These are phyloP conservation scores for Malassezia equina DNA, from an alignment of 1,284 basidiomycete genomes.

Conservation along the genomic window DNA sequence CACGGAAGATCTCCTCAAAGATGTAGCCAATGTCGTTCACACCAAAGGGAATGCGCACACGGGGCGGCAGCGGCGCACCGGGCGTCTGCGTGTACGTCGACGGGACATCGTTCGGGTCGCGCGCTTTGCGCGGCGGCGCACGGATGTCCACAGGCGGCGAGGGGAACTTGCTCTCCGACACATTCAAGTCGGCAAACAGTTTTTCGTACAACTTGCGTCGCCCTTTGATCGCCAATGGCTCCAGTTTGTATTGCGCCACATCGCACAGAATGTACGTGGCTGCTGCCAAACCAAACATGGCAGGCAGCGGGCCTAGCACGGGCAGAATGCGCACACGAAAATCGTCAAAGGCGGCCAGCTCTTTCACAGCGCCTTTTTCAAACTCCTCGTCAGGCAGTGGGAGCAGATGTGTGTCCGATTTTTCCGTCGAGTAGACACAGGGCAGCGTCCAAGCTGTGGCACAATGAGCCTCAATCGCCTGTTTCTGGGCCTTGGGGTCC, in stretches of 20 bases:
- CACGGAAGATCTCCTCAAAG: conserved; percentile 41
- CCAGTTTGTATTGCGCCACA: conserved; percentile 34
- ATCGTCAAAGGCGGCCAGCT: conserved; percentile 82
- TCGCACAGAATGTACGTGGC: conserved; percentile 45
- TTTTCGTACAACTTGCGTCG: conserved; percentile 40
- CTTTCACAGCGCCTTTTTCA: conserved; percentile 75
- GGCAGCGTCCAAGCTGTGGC: conserved; percentile 31
- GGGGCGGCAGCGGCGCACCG: conserved; percentile 7
- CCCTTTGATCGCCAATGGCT: conserved; percentile 39
- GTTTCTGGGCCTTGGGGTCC: background rate
- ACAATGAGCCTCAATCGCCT: conserved; percentile 8
- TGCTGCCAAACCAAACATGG: conserved; percentile 45
- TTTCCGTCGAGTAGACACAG: conserved; percentile 84
- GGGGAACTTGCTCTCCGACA: conserved; percentile 20
- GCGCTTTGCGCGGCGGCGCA: background rate
- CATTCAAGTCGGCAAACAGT: conserved; percentile 22
- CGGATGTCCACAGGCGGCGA: conserved; percentile 8
- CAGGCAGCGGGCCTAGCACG: conserved; percentile 57
- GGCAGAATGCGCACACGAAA: conserved; percentile 84
- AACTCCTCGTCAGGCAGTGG: conserved; percentile 88
- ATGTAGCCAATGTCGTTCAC: conserved; percentile 41
- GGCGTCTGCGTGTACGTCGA: conserved; percentile 2
- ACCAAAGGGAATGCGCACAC: conserved; percentile 33
- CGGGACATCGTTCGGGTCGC: conserved; percentile 9
- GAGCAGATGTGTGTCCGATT: conserved; percentile 68